phyloP scores from a whole-genome alignment of 1,284 basidiomycete species.

The Exobasidium cylindrosporum region DNA sequence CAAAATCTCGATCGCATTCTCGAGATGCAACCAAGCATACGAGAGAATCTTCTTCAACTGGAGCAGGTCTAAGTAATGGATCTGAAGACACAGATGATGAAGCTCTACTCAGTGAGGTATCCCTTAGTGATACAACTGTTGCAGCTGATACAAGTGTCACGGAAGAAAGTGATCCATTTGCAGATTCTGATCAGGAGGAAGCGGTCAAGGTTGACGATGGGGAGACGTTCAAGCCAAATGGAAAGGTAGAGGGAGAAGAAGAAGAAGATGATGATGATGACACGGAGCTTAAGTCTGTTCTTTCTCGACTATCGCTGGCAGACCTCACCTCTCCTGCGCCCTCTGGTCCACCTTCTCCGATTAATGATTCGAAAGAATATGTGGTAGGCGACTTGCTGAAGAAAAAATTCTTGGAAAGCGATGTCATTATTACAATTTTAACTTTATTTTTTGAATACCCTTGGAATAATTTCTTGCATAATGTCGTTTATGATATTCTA shows the following conservation, averaged over 20 bases:
- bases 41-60: conserved; percentile 28
- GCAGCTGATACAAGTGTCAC: not conserved
- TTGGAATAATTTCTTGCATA: conserved; percentile 97
- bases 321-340: conserved; percentile 28
- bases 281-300: conserved; percentile 33
- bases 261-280: conserved; percentile 31
- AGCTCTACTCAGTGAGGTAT: conserved; percentile 43
- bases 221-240: not conserved
- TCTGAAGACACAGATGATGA: conserved; percentile 42
- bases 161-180: conserved; percentile 7
- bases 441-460: conserved; percentile 85
- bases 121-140: conserved; percentile 18
- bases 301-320: conserved; percentile 45
- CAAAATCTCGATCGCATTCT: not conserved
- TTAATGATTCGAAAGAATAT: conserved; percentile 33
- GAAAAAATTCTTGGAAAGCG: conserved; percentile 46
- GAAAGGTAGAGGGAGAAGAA: conserved; percentile 5
- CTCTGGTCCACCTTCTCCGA: conserved; percentile 37
- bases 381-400: conserved; percentile 50
- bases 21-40: conserved; percentile 5
- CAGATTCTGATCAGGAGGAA: not conserved
- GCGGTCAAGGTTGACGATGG: conserved; percentile 9
- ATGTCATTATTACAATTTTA: conserved; percentile 46
- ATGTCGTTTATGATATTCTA: conserved; percentile 91
- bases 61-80: conserved; percentile 7